Conservation (phyloP, 257 asterid genomes). For the Plectranthus barbatus region DNA sequence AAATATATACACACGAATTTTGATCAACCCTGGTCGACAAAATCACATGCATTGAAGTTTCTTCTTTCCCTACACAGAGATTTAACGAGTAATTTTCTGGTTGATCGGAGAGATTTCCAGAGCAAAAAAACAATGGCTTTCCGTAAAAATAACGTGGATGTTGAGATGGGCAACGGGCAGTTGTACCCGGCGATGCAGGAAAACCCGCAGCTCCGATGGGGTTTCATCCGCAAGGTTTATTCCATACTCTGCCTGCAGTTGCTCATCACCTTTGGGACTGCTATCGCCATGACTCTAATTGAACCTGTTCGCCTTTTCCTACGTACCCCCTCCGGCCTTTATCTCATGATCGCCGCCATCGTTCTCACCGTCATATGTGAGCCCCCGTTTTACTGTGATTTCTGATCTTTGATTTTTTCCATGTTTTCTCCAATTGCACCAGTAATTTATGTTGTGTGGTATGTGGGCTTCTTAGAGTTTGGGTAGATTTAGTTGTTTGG, state of each 20-base stretch:
- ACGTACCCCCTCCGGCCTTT: conserved; percentile 16
- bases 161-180: conserved; percentile 42
- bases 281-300: conserved; percentile 35
- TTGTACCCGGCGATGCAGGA: conserved; percentile 54
- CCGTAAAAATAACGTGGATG: conserved; percentile 17
- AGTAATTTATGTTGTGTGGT: too few species aligned
- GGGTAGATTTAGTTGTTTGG: too few species aligned
- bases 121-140: background rate
- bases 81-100: too few species aligned
- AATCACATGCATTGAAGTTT: too few species aligned
- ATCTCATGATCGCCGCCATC: conserved; percentile 22
- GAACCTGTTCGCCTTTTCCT: conserved; percentile 34
- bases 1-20: too few species aligned
- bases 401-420: too few species aligned
- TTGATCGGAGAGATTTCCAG: background rate
- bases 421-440: too few species aligned
- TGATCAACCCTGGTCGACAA: too few species aligned
- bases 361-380: conserved; percentile 26
- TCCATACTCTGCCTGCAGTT: conserved; percentile 46
- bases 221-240: conserved; percentile 67
- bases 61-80: too few species aligned
- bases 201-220: conserved; percentile 59
- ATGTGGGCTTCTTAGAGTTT: too few species aligned
- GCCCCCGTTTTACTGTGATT: background rate
- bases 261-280: conserved; percentile 32